Conservation (phyloP, 2,329 filamentous ascomycete genomes). For the Aschersonia sp. region DNA sequence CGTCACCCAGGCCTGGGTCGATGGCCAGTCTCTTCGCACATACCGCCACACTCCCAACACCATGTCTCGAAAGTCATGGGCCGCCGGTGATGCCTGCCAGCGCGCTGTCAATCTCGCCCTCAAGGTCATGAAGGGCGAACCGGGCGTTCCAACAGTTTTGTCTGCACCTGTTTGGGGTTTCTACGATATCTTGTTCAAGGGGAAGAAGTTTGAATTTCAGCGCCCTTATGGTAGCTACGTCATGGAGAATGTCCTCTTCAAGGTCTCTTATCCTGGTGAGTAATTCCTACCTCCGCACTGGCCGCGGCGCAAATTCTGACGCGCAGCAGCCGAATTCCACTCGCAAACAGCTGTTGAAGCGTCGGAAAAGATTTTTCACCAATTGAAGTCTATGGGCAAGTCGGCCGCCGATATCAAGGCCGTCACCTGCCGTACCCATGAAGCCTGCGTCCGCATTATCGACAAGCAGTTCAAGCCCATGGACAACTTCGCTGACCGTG, state of each 20-base stretch:
- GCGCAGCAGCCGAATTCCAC: slow-evolving; percentile 74
- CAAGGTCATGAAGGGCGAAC: slow-evolving; percentile 84
- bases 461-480: slow-evolving; percentile 99
- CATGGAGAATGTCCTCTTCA: slow-evolving; percentile 99
- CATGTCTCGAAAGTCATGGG: slow-evolving; percentile 99
- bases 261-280: slow-evolving; percentile 92
- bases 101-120: slow-evolving; percentile 81
- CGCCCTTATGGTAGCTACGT: slow-evolving; percentile 94
- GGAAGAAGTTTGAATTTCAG: slow-evolving; percentile 93
- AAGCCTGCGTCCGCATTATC: slow-evolving; percentile 97
- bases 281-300: slow-evolving; percentile 3
- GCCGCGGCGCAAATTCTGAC: not conserved
- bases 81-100: slow-evolving; percentile 94
- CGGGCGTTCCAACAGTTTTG: slow-evolving; percentile 81
- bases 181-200: slow-evolving; percentile 96
- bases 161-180: slow-evolving; percentile 93
- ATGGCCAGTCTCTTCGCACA: slow-evolving; percentile 88
- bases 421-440: slow-evolving; percentile 89
- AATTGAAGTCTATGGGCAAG: slow-evolving; percentile 75
- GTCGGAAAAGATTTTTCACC: slow-evolving; percentile 72
- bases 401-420: slow-evolving; percentile 85
- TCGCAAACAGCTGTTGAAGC: slow-evolving; percentile 96
- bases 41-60: slow-evolving; percentile 98
- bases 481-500: slow-evolving; percentile 99
- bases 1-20: slow-evolving; percentile 93